phyloP scores from a whole-genome alignment of 768 basidiomycete species.

The Pleurotus salmoneostramineus region DNA sequence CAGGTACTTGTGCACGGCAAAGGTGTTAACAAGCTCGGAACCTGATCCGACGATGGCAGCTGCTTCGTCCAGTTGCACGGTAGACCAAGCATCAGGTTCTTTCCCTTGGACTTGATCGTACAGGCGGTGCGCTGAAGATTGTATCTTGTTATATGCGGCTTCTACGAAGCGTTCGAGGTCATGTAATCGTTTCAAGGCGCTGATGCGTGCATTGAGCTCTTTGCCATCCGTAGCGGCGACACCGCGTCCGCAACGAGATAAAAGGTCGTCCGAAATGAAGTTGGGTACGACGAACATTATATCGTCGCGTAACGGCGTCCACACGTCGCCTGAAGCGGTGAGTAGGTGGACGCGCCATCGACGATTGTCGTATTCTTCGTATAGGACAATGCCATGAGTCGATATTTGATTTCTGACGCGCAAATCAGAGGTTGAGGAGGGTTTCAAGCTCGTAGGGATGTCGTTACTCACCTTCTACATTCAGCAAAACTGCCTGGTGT shows the following conservation, averaged over 20 bases:
- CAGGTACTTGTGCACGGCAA: slow-evolving; percentile 63
- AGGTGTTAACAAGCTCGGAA: slow-evolving; percentile 28
- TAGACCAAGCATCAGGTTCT: slow-evolving; percentile 49
- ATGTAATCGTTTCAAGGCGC: slow-evolving; percentile 58
- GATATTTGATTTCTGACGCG: slow-evolving; percentile 23
- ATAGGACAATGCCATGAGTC: slow-evolving; percentile 32
- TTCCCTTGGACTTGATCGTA: slow-evolving; percentile 43
- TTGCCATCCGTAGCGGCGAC: slow-evolving; percentile 21
- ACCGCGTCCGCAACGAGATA: slow-evolving; percentile 41
- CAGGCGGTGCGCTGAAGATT: slow-evolving; percentile 24
- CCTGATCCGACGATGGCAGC: slow-evolving; percentile 36
- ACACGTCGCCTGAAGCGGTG: slow-evolving; percentile 50
- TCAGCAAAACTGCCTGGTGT: slow-evolving; percentile 51
- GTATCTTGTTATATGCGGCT: slow-evolving; percentile 24
- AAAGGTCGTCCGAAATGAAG: slow-evolving; percentile 44
- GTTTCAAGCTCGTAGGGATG: no score
- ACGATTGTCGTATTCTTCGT: slow-evolving; percentile 18
- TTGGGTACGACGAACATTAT: slow-evolving; percentile 58
- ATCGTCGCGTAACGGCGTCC: slow-evolving; percentile 45
- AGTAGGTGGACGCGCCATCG: slow-evolving; percentile 14
- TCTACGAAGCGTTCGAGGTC: slow-evolving; percentile 48
- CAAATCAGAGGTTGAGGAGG: background rate
- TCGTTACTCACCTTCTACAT: slow-evolving; percentile 37
- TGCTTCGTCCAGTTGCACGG: slow-evolving; percentile 51
- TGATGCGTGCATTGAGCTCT: slow-evolving; percentile 57